Evolutionary conservation across 495 filamentous ascomycete genomes (phyloP).

Genomic region (Podospora anserina): DNA sequence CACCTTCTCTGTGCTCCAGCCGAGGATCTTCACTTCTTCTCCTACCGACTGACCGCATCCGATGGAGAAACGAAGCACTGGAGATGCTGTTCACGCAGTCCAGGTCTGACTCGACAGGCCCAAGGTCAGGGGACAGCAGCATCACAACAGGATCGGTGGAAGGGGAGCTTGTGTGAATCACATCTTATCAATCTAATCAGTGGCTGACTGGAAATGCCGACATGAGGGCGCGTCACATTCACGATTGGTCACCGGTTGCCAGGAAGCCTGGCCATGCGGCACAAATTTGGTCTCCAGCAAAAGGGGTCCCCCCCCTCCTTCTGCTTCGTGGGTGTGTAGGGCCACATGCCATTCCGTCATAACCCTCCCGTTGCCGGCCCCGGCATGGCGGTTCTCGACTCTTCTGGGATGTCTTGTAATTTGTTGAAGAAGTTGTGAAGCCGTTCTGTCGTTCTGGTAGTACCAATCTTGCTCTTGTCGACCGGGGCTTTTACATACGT

Average conservation of each 20-base stretch:
- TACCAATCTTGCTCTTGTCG: background rate
- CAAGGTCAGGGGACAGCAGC: background rate
- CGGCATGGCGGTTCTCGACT: constrained; percentile 9
- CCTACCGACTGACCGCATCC: background rate
- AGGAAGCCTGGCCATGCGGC: constrained; percentile 1
- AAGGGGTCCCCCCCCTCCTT: background rate
- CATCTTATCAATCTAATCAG: constrained; percentile 32
- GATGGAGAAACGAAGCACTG: background rate
- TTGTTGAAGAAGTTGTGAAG: background rate
- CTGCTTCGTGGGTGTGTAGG: background rate
- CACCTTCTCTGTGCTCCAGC: background rate
- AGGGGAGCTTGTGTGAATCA: constrained; percentile 4
- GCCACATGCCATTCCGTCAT: constrained; percentile 11
- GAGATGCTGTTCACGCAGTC: background rate
- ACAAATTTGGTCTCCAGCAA: constrained; percentile 5
- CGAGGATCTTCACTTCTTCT: background rate
- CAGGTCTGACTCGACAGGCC: background rate
- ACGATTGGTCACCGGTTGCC: constrained; percentile 2
- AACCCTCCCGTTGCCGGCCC: constrained; percentile 7
- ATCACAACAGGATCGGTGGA: background rate
- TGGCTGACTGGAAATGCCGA: background rate
- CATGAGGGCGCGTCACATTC: background rate
- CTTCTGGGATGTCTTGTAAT: constrained; percentile 1
- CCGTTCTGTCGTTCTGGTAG: background rate
- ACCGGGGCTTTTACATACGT: background rate